A percentile compares a stretch with the other conserved stretches of the same genome.
Conservation (phyloP, 148 eudicot genomes). For the Silene conica region DNA sequence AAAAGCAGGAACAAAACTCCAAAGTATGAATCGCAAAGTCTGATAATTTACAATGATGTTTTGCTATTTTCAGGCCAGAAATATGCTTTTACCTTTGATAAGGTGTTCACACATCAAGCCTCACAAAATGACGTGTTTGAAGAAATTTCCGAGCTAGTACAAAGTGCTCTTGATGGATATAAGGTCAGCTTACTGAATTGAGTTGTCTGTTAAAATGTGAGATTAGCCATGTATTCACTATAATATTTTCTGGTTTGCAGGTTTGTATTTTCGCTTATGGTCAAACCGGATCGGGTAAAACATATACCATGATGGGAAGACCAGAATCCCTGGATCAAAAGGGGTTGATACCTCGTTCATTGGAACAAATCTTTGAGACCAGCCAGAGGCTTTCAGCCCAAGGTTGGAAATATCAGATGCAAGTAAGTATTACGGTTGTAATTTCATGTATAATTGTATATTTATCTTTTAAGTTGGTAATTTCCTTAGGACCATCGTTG, state of each 20-base stretch:
- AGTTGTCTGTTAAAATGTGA: neutral
- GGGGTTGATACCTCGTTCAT: slow-evolving; percentile 78
- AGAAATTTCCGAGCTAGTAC: slow-evolving; percentile 75
- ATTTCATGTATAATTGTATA: neutral
- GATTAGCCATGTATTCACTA: neutral
- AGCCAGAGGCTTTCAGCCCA: slow-evolving; percentile 59
- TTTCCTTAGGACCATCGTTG: neutral
- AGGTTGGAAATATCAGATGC: slow-evolving; percentile 79
- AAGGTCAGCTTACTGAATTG: slow-evolving; percentile 35
- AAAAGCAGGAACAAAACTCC: too few relatives aligned
- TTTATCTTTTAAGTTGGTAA: neutral
- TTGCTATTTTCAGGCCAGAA: slow-evolving; percentile 45
- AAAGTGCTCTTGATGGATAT: slow-evolving; percentile 88
- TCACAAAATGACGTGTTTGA: slow-evolving; percentile 61
- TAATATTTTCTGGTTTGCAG: slow-evolving; percentile 25
- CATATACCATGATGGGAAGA: slow-evolving; percentile 79
- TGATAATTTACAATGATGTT: neutral
- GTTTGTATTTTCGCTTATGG: slow-evolving; percentile 86
- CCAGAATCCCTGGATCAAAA: slow-evolving; percentile 58
- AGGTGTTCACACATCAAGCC: slow-evolving; percentile 58
- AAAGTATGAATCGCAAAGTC: neutral
- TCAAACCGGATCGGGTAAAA: slow-evolving; percentile 82
- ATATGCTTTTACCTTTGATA: slow-evolving; percentile 62
- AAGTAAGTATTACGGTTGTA: slow-evolving; percentile 29
- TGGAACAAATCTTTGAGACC: slow-evolving; percentile 69